A percentile compares a stretch with the other conserved stretches of the same genome.
These are phyloP conservation scores for Hymenoscyphus fraxineus DNA, from an alignment of 2,329 filamentous ascomycete species.

Conservation along the genomic window DNA sequence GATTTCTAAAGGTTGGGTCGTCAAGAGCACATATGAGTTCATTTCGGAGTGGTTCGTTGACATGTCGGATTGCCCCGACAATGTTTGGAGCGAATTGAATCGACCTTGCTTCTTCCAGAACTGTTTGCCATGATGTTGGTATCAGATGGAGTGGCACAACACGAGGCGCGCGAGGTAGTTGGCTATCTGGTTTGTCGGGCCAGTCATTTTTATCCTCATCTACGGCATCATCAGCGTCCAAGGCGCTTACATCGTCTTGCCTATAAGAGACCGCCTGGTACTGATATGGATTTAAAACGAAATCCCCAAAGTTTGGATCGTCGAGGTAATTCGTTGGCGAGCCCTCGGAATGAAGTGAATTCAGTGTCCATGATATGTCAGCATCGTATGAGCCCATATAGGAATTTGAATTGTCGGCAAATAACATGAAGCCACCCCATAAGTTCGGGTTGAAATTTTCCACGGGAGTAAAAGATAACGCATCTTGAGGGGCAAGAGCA, in stretches of 20 bases:
- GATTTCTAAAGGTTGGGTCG: slow-evolving; percentile 19
- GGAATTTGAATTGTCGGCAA: slow-evolving; percentile 22
- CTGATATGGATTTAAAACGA: slow-evolving; percentile 21
- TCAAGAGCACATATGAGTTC: slow-evolving; percentile 23
- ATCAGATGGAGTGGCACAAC: slow-evolving; percentile 22
- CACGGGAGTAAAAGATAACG: slow-evolving; percentile 18
- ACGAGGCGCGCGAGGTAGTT: slow-evolving; percentile 15
- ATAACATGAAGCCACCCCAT: slow-evolving; percentile 32
- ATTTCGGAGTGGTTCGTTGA: slow-evolving; percentile 22
- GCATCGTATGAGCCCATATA: slow-evolving; percentile 33
- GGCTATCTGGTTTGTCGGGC: slow-evolving; percentile 24
- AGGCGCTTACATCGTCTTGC: slow-evolving; percentile 14
- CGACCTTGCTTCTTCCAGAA: slow-evolving; percentile 26
- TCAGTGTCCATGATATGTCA: slow-evolving; percentile 31
- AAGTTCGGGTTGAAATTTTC: slow-evolving; percentile 23
- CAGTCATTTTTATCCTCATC: slow-evolving; percentile 30
- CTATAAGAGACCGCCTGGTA: slow-evolving; percentile 21
- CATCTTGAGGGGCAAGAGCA: slow-evolving; percentile 25
- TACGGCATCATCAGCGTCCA: slow-evolving; percentile 25
- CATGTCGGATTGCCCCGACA: slow-evolving; percentile 23
- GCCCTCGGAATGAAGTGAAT: slow-evolving; percentile 23
- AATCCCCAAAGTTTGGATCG: slow-evolving; percentile 22
- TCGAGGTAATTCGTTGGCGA: slow-evolving; percentile 23
- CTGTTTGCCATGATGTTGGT: slow-evolving; percentile 27
- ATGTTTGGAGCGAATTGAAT: slow-evolving; percentile 17